A percentile compares a stretch with the other conserved stretches of the same genome.
These are phyloP conservation scores for Trametes maxima DNA, from an alignment of 768 basidiomycete genomes.

Conservation along the genomic window DNA sequence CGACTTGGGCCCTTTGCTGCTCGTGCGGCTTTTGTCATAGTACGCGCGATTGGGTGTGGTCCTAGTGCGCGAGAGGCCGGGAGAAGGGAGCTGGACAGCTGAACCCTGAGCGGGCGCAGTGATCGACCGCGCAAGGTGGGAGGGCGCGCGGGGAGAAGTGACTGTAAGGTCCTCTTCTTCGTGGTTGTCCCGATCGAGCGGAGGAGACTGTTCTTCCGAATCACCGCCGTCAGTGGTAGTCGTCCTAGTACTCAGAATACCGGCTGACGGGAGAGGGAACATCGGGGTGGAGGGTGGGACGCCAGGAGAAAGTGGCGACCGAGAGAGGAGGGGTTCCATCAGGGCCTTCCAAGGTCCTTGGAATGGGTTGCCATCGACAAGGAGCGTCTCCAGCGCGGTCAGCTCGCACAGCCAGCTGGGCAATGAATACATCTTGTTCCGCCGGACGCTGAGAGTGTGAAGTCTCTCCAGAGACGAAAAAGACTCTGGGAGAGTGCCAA, in stretches of 20 bases:
- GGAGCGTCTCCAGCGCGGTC: conserved; percentile 80
- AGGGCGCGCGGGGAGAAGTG: conserved; percentile 58
- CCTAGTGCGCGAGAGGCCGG: conserved; percentile 66
- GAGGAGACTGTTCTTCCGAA: conserved; percentile 40
- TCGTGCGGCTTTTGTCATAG: conserved; percentile 35
- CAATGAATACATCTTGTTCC: conserved; percentile 85
- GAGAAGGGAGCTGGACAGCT: conserved; percentile 27
- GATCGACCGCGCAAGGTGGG: conserved; percentile 49
- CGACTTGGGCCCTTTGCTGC: conserved; percentile 24
- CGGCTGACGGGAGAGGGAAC: conserved; percentile 52
- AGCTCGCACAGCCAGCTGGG: conserved; percentile 96
- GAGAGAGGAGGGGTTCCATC: conserved; percentile 79
- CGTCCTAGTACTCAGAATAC: conserved; percentile 48
- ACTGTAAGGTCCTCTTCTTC: conserved; percentile 75
- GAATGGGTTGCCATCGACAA: conserved; percentile 96
- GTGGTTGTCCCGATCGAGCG: conserved; percentile 37
- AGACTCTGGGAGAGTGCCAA: conserved; percentile 73
- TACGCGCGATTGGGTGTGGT: conserved; percentile 64
- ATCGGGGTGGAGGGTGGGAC: conserved; percentile 70
- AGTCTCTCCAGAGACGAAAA: conserved; percentile 75
- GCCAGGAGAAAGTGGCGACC: conserved; percentile 57
- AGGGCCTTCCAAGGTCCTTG: conserved; percentile 91
- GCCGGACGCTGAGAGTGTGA: conserved; percentile 86
- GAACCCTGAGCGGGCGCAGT: conserved; percentile 41
- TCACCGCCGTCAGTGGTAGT: conserved; percentile 54